Evolutionary conservation across 1,284 basidiomycete genomes (phyloP).

Genomic region (Pisolithus thermaeus): DNA sequence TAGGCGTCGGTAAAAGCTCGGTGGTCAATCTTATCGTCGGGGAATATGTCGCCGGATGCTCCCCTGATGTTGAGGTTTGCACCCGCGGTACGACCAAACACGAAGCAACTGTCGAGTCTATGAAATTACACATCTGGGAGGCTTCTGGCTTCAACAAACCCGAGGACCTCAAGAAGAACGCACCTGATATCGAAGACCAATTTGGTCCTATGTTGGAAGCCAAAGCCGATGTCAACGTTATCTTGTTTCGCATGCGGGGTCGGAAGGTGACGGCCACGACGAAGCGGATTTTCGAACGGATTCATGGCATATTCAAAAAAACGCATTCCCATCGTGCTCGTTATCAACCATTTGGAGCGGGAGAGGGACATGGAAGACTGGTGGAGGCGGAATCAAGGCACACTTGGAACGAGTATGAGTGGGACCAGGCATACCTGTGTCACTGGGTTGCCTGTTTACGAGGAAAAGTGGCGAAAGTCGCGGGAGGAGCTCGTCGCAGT

Average conservation of each 20-base stretch:
- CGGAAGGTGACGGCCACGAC: not conserved
- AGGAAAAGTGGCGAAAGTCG: not conserved
- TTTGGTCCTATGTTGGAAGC: not conserved
- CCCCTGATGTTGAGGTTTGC: no score
- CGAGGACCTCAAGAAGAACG: no score
- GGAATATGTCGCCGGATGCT: no score
- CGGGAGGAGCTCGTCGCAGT: not conserved
- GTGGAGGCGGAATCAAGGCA: not conserved
- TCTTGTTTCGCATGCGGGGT: not conserved
- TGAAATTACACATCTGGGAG: no score
- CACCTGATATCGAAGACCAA: not conserved
- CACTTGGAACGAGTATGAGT: not conserved
- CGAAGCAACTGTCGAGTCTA: no score
- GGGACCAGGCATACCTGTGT: conserved; percentile 3
- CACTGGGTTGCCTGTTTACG: not conserved
- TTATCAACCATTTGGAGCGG: conserved; percentile 2
- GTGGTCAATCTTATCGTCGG: no score
- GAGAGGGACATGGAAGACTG: conserved; percentile 3
- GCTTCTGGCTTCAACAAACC: no score
- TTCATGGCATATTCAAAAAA: not conserved
- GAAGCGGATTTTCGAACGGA: not conserved
- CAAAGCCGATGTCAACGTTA: not conserved
- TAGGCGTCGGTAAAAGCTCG: no score
- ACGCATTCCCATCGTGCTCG: not conserved
- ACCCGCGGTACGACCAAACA: no score